These are phyloP conservation scores for Cutaneotrichosporon sp. DNA, from an alignment of 1,284 basidiomycete species.

Conservation along the genomic window DNA sequence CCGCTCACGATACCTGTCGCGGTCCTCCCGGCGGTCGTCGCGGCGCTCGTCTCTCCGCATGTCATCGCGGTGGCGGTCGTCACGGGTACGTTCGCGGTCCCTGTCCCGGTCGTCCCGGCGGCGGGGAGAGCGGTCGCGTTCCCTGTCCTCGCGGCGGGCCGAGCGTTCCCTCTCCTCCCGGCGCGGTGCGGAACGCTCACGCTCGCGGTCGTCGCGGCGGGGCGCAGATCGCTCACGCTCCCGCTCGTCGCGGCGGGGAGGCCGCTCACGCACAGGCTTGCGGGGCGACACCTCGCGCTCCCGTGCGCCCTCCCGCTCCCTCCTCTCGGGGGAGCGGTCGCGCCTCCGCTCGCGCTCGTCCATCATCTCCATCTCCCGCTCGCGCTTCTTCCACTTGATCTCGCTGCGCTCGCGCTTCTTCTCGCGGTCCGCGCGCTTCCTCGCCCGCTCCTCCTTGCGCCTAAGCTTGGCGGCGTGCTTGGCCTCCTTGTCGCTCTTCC, in stretches of 20 bases:
- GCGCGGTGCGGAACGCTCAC: not conserved
- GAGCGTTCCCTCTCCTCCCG: not conserved
- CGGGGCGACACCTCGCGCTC: conserved; percentile 8
- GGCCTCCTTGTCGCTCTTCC: conserved; percentile 74
- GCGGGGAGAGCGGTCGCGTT: not conserved
- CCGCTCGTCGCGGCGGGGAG: not conserved
- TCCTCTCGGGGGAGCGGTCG: not conserved
- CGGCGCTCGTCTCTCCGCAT: not conserved
- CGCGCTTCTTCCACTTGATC: conserved; percentile 15
- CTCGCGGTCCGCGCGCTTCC: conserved; percentile 27
- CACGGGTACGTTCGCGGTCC: not conserved
- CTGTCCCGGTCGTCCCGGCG: not conserved
- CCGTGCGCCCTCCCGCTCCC: conserved; percentile 5
- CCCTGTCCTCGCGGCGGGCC: not conserved
- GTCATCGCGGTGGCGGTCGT: conserved; percentile 6
- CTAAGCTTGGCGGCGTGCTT: conserved; percentile 57
- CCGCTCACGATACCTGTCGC: conserved; percentile 5
- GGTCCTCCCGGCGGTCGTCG: conserved; percentile 2
- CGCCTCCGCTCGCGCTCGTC: not conserved
- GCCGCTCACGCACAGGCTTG: not conserved
- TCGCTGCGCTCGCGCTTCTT: conserved; percentile 22
- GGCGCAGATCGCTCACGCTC: not conserved
- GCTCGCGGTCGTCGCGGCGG: not conserved
- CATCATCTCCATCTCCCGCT: not conserved
- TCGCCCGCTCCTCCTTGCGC: conserved; percentile 36